A percentile compares a stretch with the other conserved stretches of the same genome.
phyloP scores from a whole-genome alignment of 2,329 filamentous ascomycete species.

The Paraconiothyrium brasiliense region DNA sequence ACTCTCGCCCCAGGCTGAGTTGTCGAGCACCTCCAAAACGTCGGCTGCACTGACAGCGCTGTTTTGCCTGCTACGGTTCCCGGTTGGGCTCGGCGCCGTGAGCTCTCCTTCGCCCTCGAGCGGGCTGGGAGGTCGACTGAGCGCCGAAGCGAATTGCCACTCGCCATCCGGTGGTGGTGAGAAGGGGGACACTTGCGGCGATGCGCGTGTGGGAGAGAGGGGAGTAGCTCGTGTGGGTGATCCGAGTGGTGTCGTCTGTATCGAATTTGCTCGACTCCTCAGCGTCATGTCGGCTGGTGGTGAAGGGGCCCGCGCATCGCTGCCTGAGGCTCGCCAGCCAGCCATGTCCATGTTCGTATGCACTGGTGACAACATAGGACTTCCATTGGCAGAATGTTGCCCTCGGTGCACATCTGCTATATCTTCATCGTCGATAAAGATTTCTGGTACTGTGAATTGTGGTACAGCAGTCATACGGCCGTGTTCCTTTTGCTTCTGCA shows the following conservation, averaged over 20 bases:
- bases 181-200: constrained; percentile 41
- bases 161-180: constrained; percentile 43
- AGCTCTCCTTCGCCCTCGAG: constrained; percentile 42
- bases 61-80: constrained; percentile 69
- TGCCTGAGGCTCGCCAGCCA: constrained; percentile 39
- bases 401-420: constrained; percentile 54
- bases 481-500: constrained; percentile 73
- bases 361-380: constrained; percentile 45
- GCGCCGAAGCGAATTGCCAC: constrained; percentile 59
- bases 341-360: constrained; percentile 33
- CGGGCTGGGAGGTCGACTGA: constrained; percentile 51
- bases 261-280: constrained; percentile 49
- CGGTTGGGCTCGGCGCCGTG: constrained; percentile 40
- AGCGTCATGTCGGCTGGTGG: constrained; percentile 43
- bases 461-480: constrained; percentile 82
- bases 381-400: constrained; percentile 44
- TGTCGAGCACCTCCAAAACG: constrained; percentile 84
- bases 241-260: constrained; percentile 48
- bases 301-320: constrained; percentile 35
- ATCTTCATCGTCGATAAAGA: constrained; percentile 84
- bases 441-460: constrained; percentile 85
- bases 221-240: constrained; percentile 43
- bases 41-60: constrained; percentile 78
- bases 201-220: constrained; percentile 27
- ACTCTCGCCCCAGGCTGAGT: constrained; percentile 92